phyloP scores from a whole-genome alignment of 2,329 filamentous ascomycete species.

The Fusarium coicis region DNA sequence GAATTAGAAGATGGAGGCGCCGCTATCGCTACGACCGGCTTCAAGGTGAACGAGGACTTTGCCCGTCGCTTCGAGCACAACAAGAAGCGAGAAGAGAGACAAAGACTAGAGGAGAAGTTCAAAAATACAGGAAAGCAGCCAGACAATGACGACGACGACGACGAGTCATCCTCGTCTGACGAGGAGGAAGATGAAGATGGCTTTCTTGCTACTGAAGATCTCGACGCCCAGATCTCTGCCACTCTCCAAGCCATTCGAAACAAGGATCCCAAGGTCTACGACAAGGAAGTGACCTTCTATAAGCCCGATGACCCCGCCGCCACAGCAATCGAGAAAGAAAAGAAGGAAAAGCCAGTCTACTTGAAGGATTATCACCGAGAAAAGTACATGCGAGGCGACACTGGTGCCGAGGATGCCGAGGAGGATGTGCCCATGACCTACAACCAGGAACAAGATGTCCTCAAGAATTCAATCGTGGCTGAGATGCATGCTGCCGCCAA shows the following conservation, averaged over 20 bases:
- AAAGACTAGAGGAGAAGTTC: conserved; percentile 88
- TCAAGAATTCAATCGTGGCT: conserved; percentile 81
- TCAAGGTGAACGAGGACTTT: conserved; percentile 92
- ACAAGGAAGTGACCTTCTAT: conserved; percentile 83
- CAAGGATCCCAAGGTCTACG: conserved; percentile 93
- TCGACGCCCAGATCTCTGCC: conserved; percentile 88
- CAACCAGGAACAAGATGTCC: conserved; percentile 84
- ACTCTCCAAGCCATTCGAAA: conserved; percentile 87
- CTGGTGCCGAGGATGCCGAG: conserved; percentile 68
- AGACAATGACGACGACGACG: conserved; percentile 56
- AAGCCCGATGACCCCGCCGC: conserved; percentile 63
- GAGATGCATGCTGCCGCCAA: conserved; percentile 77
- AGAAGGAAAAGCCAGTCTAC: conserved; percentile 85
- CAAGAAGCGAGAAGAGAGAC: conserved; percentile 92
- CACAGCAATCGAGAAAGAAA: conserved; percentile 52
- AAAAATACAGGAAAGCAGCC: conserved; percentile 55
- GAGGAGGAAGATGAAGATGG: conserved; percentile 93
- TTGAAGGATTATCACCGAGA: conserved; percentile 92
- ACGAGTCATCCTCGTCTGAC: conserved; percentile 74
- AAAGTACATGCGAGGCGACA: conserved; percentile 81
- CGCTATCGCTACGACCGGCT: conserved; percentile 55
- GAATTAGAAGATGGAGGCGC: conserved; percentile 58
- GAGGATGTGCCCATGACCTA: conserved; percentile 75
- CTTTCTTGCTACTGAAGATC: conserved; percentile 83
- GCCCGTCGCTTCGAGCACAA: conserved; percentile 94